A percentile compares a stretch with the other conserved stretches of the same genome.
phyloP scores from a whole-genome alignment of 768 basidiomycete genomes.

The Leccinum disarticulatum region DNA sequence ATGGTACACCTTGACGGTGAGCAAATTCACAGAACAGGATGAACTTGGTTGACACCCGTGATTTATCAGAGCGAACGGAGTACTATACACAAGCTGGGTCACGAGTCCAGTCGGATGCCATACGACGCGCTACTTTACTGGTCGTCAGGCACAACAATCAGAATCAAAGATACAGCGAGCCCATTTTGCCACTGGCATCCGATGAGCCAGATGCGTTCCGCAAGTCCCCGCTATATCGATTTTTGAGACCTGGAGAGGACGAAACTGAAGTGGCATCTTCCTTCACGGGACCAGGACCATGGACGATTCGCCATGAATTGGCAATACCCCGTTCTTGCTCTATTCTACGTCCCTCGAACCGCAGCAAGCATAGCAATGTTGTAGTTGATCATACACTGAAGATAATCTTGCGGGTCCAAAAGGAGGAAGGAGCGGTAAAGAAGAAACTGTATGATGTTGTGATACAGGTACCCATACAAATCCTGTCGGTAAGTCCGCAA shows the following conservation, averaged over 20 bases:
- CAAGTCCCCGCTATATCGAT: constrained; percentile 62
- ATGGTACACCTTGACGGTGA: constrained; percentile 78
- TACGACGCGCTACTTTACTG: constrained; percentile 60
- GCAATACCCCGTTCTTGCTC: constrained; percentile 65
- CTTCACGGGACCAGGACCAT: constrained; percentile 82
- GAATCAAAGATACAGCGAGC: constrained; percentile 49
- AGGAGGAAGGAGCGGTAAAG: constrained; percentile 68
- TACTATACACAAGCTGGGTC: constrained; percentile 72
- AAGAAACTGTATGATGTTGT: constrained; percentile 86
- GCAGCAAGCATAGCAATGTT: constrained; percentile 57
- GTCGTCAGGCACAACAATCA: constrained; percentile 45
- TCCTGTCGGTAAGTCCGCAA: constrained; percentile 70
- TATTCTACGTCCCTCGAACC: constrained; percentile 74
- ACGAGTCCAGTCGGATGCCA: constrained; percentile 67
- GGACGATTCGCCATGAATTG: constrained; percentile 72
- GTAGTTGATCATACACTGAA: constrained; percentile 75
- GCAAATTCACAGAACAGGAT: constrained; percentile 16
- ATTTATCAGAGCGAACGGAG: constrained; percentile 66
- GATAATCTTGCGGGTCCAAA: constrained; percentile 78
- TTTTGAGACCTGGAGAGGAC: constrained; percentile 50
- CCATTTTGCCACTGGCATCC: constrained; percentile 77
- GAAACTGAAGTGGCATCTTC: constrained; percentile 56
- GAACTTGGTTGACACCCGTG: neutral
- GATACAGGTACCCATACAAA: constrained; percentile 80
- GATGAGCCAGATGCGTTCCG: constrained; percentile 62